phyloP scores from a whole-genome alignment of 2,329 filamentous ascomycete species.

The Phaeosphaeria sp. region DNA sequence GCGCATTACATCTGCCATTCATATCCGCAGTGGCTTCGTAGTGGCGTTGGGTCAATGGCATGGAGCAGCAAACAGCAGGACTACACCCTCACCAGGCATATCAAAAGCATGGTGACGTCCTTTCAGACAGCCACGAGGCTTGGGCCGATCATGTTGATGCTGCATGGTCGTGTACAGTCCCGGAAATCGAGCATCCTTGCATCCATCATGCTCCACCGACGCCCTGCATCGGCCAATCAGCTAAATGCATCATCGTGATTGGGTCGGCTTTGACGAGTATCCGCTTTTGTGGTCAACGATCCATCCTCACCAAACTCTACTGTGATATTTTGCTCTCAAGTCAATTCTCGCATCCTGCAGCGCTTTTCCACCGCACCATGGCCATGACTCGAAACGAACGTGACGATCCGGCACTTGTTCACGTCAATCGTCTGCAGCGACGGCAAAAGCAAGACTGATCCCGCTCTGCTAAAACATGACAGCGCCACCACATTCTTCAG shows the following conservation, averaged over 20 bases:
- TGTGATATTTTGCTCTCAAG: neutral
- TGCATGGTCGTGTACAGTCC: neutral
- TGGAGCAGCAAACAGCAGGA: neutral
- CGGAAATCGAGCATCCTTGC: neutral
- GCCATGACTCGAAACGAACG: neutral
- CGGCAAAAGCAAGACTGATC: neutral
- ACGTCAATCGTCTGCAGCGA: neutral
- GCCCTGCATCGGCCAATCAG: neutral
- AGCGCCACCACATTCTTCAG: neutral
- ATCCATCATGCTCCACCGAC: neutral
- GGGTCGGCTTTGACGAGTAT: neutral
- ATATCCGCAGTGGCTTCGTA: no score
- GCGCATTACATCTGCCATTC: neutral
- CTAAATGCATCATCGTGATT: neutral
- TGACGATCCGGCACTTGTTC: neutral
- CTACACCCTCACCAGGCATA: neutral
- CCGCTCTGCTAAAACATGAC: neutral
- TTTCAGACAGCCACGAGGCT: constrained; percentile 36
- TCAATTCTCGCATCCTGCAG: neutral
- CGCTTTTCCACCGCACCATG: neutral
- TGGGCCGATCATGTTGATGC: constrained; percentile 4
- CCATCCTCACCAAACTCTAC: neutral
- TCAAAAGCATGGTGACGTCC: constrained; percentile 24
- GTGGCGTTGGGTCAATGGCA: neutral
- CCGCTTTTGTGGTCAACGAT: neutral